Conservation (phyloP, 768 basidiomycete genomes). For the Cystobasidium ongulense region DNA sequence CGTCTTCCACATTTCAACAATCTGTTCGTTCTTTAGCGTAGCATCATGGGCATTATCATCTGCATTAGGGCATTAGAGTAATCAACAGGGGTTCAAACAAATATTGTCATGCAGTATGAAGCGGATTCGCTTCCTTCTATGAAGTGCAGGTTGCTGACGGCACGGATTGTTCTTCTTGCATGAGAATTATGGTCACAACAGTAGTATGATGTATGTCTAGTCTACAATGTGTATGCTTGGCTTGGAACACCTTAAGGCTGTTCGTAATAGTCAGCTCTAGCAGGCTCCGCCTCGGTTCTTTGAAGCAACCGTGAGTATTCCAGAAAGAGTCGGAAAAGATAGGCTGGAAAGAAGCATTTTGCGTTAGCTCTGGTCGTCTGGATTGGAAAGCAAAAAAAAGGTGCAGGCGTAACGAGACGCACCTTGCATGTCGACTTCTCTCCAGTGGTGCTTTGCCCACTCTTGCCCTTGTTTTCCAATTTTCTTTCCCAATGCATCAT, state of each 20-base stretch:
- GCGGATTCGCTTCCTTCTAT: too few relatives aligned
- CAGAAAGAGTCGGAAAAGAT: conserved; percentile 46
- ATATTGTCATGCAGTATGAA: too few relatives aligned
- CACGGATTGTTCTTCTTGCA: too few relatives aligned
- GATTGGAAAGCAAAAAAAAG: too few relatives aligned
- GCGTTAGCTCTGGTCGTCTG: too few relatives aligned
- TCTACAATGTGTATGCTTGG: not conserved
- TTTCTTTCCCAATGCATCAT: conserved; percentile 46
- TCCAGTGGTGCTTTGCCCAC: conserved; percentile 44
- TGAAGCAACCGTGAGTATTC: conserved; percentile 38
- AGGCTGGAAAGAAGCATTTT: conserved; percentile 43
- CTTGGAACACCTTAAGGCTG: not conserved
- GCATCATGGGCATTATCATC: not conserved
- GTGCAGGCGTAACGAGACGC: not conserved
- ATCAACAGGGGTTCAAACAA: not conserved
- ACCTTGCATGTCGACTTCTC: conserved; percentile 42
- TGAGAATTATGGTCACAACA: not conserved
- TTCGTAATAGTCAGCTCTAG: conserved; percentile 1
- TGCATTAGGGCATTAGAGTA: not conserved
- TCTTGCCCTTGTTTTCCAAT: conserved; percentile 45
- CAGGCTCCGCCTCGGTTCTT: conserved; percentile 29
- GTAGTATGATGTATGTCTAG: not conserved
- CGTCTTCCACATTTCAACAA: not conserved
- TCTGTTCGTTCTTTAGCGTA: too few relatives aligned
- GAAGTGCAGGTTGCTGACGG: too few relatives aligned